Evolutionary conservation across 768 basidiomycete species (phyloP).

Genomic region (Pulveroboletus sp.): DNA sequence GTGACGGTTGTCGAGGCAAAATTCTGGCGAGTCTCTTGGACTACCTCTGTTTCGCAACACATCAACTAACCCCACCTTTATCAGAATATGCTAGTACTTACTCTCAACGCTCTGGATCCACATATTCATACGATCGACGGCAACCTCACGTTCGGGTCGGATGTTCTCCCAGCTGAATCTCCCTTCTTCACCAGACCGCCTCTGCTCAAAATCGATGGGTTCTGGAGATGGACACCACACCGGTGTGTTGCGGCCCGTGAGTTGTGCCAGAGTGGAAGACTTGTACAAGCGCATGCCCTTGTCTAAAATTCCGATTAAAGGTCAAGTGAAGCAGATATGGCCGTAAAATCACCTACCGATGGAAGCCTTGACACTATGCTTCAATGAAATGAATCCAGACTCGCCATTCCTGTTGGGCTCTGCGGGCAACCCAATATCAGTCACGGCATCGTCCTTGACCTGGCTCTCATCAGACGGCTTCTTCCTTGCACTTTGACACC

Average conservation of each 20-base stretch:
- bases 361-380: slow-evolving; percentile 70
- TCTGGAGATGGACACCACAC: slow-evolving; percentile 31
- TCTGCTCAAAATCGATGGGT: slow-evolving; percentile 31
- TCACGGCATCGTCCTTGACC: slow-evolving; percentile 10
- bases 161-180: slow-evolving; percentile 35
- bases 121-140: slow-evolving; percentile 65
- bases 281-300: slow-evolving; percentile 70
- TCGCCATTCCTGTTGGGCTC: slow-evolving; percentile 29
- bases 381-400: slow-evolving; percentile 49
- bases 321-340: neutral
- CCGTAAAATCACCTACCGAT: slow-evolving; percentile 50
- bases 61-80: neutral
- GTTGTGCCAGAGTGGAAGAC: slow-evolving; percentile 50
- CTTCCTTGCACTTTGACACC: slow-evolving; percentile 9
- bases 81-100: slow-evolving; percentile 37
- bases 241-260: slow-evolving; percentile 31
- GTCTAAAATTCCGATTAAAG: slow-evolving; percentile 37
- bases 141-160: slow-evolving; percentile 29
- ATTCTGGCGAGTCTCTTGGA: slow-evolving; percentile 75
- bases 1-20: slow-evolving; percentile 55
- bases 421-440: slow-evolving; percentile 24
- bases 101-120: slow-evolving; percentile 87
- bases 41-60: slow-evolving; percentile 54
- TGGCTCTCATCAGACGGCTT: slow-evolving; percentile 5
- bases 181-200: slow-evolving; percentile 31